Evolutionary conservation across 2,329 filamentous ascomycete species (phyloP).

Genomic region (Epichloe glyceriae): DNA sequence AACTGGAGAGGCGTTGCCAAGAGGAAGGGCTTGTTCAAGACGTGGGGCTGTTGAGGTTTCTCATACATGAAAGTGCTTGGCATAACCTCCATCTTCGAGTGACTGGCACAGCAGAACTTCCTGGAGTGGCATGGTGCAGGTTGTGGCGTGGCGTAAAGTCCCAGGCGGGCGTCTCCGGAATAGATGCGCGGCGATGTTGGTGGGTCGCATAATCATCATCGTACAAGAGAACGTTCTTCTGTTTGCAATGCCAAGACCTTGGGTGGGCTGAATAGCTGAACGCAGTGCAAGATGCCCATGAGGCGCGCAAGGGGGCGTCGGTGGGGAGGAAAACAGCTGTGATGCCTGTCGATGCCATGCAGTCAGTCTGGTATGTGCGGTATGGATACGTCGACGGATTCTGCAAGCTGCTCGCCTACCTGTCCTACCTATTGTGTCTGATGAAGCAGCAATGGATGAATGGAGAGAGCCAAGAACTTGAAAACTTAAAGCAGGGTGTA

Average conservation of each 20-base stretch:
- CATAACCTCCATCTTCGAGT: not conserved
- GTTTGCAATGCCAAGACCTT: slow-evolving; percentile 1
- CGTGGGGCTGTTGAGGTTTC: slow-evolving; percentile 1
- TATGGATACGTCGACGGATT: no score
- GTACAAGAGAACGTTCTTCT: not conserved
- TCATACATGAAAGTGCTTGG: not conserved
- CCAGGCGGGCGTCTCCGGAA: not conserved
- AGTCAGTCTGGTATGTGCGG: no score
- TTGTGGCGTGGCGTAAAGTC: not conserved
- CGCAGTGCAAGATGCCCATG: no score
- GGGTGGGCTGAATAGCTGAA: not conserved
- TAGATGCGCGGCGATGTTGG: not conserved
- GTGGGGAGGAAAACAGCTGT: not conserved
- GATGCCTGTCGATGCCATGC: not conserved
- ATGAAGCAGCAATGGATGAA: no score
- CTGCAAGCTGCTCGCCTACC: no score
- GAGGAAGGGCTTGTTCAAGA: not conserved
- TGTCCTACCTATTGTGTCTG: no score
- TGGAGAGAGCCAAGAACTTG: not conserved
- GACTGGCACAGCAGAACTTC: not conserved
- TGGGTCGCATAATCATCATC: not conserved
- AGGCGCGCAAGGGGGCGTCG: no score
- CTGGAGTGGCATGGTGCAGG: not conserved
- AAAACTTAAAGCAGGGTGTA: no score
- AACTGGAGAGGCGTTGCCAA: not conserved